Evolutionary conservation across 768 basidiomycete genomes (phyloP), one percentile per base, ranked within the genome.

Genomic region (Kwoniella bestiolae): DNA sequence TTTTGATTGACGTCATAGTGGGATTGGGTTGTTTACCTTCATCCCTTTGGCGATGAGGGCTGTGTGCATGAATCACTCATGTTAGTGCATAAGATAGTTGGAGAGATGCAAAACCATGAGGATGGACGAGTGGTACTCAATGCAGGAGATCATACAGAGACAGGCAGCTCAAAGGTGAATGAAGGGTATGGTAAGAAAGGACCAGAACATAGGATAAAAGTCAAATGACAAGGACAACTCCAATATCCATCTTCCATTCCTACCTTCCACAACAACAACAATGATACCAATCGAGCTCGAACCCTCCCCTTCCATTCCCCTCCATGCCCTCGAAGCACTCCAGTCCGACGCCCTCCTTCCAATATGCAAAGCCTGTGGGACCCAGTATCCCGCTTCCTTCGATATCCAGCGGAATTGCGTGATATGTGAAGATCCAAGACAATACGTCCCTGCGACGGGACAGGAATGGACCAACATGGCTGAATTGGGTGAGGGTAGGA

Each of bases 361-460:
- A 0, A 78, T 80, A 8, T 80, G 79, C 58, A 70, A 31, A 18
- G 73, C 76, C 12, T 80, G 79, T 55, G 78, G 76, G 23, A 80
- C 76, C 7, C 79, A 80, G 50, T 80, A 76, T 63, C 38, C 60
- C 14, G 7, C 7, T n/a, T 34, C 52, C 18, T 38, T 35, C 9
- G 6, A 31, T 25, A 21, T 28, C 32, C 41, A 9, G 16, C n/a
- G 32, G 34, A 23, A 51, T 32, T 61, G 75, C 47, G 23, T 52
- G 16, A 73, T 77, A 60, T 77, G 76, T 59, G 64, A 66, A 50
- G 76, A 77, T 64, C 71, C 71, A 8, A 68, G 79, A 60, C 79
- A 80, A 65, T 75, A 64, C 28, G 72, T 77, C 1, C 72, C 76
- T 5, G 49, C 74, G 11, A 29, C 68, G 1, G 79, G 79, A 9